phyloP scores from a whole-genome alignment of 2,329 filamentous ascomycete genomes.

The Aspergillus sclerotialis region DNA sequence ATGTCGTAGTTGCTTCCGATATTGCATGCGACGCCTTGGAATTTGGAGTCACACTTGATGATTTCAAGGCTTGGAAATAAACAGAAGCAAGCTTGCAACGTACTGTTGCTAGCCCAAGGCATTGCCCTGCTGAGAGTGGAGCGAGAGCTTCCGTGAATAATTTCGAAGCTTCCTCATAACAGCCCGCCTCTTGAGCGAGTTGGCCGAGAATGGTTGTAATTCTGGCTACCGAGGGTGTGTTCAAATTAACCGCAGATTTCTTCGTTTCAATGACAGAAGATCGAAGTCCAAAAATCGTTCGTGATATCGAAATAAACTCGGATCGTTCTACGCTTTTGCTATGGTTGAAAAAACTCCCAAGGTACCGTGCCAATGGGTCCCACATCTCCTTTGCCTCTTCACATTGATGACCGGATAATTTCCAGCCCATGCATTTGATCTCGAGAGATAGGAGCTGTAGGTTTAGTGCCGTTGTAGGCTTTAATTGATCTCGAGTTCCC shows the following conservation, averaged over 20 bases:
- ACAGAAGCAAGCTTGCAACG: conserved; percentile 34
- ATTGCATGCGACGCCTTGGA: conserved; percentile 18
- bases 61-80: conserved; percentile 25
- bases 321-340: conserved; percentile 26
- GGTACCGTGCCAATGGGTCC: conserved; percentile 35
- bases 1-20: conserved; percentile 24
- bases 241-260: conserved; percentile 10
- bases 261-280: conserved; percentile 20
- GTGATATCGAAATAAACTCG: conserved; percentile 31
- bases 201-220: conserved; percentile 31
- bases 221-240: conserved; percentile 22
- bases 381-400: conserved; percentile 37
- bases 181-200: conserved; percentile 34
- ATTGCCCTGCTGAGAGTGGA: conserved; percentile 24
- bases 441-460: conserved; percentile 38
- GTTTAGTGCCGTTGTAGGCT: conserved; percentile 23
- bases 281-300: conserved; percentile 30
- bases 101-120: conserved; percentile 28
- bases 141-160: conserved; percentile 26
- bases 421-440: conserved; percentile 36
- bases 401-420: conserved; percentile 32
- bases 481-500: conserved; percentile 16
- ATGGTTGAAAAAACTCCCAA: conserved; percentile 29
- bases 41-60: conserved; percentile 13
- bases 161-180: conserved; percentile 31